These are phyloP conservation scores for Sherardia arvensis DNA, from an alignment of 257 asterid genomes.

Conservation along the genomic window DNA sequence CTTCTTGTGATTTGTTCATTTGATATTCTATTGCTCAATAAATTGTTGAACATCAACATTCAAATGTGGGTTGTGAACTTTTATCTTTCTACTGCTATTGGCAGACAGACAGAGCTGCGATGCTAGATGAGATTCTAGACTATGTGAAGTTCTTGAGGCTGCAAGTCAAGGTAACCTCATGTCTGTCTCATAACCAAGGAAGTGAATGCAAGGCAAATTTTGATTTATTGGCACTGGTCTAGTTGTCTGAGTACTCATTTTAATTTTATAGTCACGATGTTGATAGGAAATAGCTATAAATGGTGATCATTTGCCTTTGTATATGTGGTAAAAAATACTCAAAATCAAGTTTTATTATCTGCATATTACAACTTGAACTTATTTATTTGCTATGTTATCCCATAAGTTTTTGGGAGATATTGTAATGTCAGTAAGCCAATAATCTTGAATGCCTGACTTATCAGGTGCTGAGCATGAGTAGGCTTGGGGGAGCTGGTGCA, in stretches of 20 bases:
- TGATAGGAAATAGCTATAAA: background rate
- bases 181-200: background rate
- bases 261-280: background rate
- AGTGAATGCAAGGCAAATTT: background rate
- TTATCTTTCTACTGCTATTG: conserved; percentile 9
- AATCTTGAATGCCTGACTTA: conserved; percentile 8
- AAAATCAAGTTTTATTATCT: background rate
- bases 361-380: background rate
- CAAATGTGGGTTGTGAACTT: background rate
- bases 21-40: background rate
- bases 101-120: conserved; percentile 85
- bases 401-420: background rate
- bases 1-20: too few relatives aligned
- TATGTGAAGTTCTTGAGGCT: conserved; percentile 84
- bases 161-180: conserved; percentile 65
- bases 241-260: background rate
- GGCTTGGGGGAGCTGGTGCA: conserved; percentile 89
- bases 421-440: background rate
- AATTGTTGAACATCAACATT: background rate
- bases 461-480: conserved; percentile 84
- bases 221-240: background rate
- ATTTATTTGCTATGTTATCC: background rate
- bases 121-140: conserved; percentile 89
- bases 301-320: background rate
- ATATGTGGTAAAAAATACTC: background rate